Base-by-base conservation (phyloP, 257 asterid genomes). In the Thymus quinquecostatus region DNA sequence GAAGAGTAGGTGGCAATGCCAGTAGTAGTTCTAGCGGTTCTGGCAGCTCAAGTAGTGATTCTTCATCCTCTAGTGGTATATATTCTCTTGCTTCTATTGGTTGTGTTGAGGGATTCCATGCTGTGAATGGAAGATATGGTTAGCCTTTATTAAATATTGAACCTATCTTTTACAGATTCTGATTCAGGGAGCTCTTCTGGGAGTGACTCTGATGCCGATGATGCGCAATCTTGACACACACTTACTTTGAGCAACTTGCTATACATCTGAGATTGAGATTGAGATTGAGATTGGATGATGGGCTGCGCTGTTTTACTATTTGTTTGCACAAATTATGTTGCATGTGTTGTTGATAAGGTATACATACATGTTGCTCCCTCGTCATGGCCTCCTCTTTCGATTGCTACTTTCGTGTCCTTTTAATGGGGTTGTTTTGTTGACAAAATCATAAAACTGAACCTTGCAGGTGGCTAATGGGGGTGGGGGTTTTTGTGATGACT, bases 41-140 rank as follows among this genome's bases (percentile, higher is more conserved):
- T 13, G 82, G 97, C 69, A 86, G 97, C 89, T 90, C 98, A 3
- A 85, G 98, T 68, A 89, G 97, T 75, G 98, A 78, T 70, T 90
- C 97, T 1, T 92, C 98, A 6, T 93, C 98, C n/a, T 93, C 98
- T 44, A 93, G 98, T 69, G 98, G 98, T 93, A 92, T 64, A 48
- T 11, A 48, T 34, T 78, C 82, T 69, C 82, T 69, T 79, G 86
- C 45, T 78, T 79, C 77, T 75, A 85, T 77, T 34, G 71, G 54
- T 71, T 66, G 60, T 71, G 72, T 73, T 48, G 2, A 48, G 70
- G 3, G 40, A 43, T 43, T 43, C 8, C 5, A 36, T 58, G 36
- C 65, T 69, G 66, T 58, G 5, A 43, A 56, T 74, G 34, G 32
- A 30, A 60, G 40, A 32, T 11, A 51, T 36, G 43, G 73, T 63